Percentiles rank a stretch among this genome's conserved stretches.
These are phyloP conservation scores for Colletotrichum sp. DNA, from an alignment of 2,329 filamentous ascomycete genomes.

Conservation along the genomic window DNA sequence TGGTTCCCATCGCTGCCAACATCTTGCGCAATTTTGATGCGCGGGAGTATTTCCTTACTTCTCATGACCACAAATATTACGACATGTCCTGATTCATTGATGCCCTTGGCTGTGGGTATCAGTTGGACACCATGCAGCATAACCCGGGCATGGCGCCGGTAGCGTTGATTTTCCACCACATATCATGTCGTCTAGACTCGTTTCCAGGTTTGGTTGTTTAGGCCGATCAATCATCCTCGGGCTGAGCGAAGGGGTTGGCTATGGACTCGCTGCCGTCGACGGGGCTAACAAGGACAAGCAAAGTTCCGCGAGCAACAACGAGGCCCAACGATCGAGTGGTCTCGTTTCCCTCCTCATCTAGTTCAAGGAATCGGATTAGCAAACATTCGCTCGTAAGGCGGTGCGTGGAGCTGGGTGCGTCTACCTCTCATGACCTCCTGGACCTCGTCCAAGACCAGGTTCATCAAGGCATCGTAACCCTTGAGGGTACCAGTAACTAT, in stretches of 20 bases:
- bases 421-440: conserved; percentile 87
- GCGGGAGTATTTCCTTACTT: neutral
- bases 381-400: neutral
- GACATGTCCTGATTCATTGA: neutral
- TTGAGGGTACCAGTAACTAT: conserved; percentile 88
- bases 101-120: neutral
- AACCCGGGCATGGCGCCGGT: neutral
- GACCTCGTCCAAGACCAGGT: conserved; percentile 93
- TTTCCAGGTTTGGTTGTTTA: neutral
- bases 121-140: neutral
- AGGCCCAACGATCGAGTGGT: conserved; percentile 81
- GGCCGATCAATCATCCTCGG: conserved; percentile 64
- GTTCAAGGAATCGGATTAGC: conserved; percentile 20
- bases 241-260: conserved; percentile 86
- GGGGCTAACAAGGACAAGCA: conserved; percentile 91
- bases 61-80: neutral
- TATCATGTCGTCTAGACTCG: neutral
- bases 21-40: neutral
- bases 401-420: conserved; percentile 25
- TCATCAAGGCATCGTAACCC: conserved; percentile 97
- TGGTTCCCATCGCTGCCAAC: neutral
- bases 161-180: neutral
- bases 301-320: conserved; percentile 88
- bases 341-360: conserved; percentile 93
- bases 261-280: conserved; percentile 96